Evolutionary conservation across 2,329 filamentous ascomycete species (phyloP).

Genomic region (Exophiala aquamarina): DNA sequence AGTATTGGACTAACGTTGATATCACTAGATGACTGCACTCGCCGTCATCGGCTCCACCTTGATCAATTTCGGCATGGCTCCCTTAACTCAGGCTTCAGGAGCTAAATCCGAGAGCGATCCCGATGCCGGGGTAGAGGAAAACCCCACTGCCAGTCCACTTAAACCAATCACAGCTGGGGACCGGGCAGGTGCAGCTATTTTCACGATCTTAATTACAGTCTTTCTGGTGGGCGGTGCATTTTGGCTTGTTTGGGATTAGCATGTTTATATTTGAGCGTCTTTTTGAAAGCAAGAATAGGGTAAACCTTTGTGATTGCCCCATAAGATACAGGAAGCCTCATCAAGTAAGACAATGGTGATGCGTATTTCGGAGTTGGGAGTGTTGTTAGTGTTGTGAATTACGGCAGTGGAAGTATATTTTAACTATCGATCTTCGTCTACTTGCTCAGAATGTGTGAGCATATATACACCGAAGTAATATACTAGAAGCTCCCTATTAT

Average conservation of each 20-base stretch:
- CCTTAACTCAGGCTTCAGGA: constrained; percentile 56
- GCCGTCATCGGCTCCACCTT: constrained; percentile 63
- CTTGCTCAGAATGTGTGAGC: too few species aligned
- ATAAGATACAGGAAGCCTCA: too few species aligned
- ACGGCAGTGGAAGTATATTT: too few species aligned
- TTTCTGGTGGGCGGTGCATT: constrained; percentile 22
- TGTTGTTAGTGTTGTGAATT: too few species aligned
- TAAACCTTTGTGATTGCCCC: too few species aligned
- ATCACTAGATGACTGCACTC: constrained; percentile 59
- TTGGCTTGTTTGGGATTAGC: constrained; percentile 18
- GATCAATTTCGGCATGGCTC: constrained; percentile 44
- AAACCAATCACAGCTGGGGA: constrained; percentile 34
- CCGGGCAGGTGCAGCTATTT: constrained; percentile 39
- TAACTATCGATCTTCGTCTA: too few species aligned
- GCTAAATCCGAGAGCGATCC: constrained; percentile 51
- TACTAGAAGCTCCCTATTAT: too few species aligned
- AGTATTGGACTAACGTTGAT: constrained; percentile 6
- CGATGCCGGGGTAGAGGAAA: constrained; percentile 32
- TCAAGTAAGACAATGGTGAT: too few species aligned
- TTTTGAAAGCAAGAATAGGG: background rate
- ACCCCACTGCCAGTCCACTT: constrained; percentile 9
- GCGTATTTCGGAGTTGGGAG: too few species aligned
- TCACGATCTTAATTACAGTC: constrained; percentile 35
- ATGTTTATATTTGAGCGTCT: constrained; percentile 1
- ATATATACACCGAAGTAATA: too few species aligned